A percentile compares a stretch with the other conserved stretches of the same genome.
Conservation (phyloP, 2,329 filamentous ascomycete genomes). For the Epichloe sibirici region DNA sequence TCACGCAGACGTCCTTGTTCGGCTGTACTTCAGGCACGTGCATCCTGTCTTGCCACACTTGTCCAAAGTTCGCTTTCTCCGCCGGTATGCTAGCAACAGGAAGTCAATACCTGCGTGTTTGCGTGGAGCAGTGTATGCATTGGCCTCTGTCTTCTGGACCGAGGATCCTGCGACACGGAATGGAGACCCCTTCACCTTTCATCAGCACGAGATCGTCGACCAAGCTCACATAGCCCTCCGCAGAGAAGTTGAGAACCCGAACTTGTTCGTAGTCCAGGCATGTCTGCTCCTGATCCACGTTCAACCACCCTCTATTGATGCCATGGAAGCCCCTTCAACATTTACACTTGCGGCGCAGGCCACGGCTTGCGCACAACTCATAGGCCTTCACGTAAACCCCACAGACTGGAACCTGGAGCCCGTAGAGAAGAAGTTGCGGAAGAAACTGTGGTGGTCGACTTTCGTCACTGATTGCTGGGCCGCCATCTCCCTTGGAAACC, state of each 20-base stretch:
- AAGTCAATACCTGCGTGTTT: constrained; percentile 30
- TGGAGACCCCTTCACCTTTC: constrained; percentile 16
- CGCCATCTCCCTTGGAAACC: constrained; percentile 33
- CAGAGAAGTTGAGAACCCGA: constrained; percentile 33
- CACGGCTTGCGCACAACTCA: constrained; percentile 31
- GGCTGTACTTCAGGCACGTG: constrained; percentile 32
- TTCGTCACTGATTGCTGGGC: constrained; percentile 32
- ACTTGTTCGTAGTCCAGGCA: constrained; percentile 34
- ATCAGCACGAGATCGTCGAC: constrained; percentile 29
- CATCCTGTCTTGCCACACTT: constrained; percentile 32
- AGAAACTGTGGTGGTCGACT: constrained; percentile 34
- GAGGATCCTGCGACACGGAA: constrained; percentile 2
- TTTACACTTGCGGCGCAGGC: constrained; percentile 32
- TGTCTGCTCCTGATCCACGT: constrained; percentile 32
- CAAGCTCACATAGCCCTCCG: constrained; percentile 30
- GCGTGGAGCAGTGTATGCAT: constrained; percentile 31
- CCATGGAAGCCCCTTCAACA: constrained; percentile 32
- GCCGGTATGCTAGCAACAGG: constrained; percentile 24
- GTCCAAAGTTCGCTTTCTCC: constrained; percentile 31
- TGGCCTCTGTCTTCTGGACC: constrained; percentile 19
- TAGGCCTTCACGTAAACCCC: constrained; percentile 33
- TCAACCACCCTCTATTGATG: constrained; percentile 30
- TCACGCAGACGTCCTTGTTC: constrained; percentile 28
- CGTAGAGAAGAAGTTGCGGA: constrained; percentile 30
- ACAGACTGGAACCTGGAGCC: constrained; percentile 27